Evolutionary conservation across 441 rosid species (phyloP).

Genomic region (Arabidopsis hybrid): DNA sequence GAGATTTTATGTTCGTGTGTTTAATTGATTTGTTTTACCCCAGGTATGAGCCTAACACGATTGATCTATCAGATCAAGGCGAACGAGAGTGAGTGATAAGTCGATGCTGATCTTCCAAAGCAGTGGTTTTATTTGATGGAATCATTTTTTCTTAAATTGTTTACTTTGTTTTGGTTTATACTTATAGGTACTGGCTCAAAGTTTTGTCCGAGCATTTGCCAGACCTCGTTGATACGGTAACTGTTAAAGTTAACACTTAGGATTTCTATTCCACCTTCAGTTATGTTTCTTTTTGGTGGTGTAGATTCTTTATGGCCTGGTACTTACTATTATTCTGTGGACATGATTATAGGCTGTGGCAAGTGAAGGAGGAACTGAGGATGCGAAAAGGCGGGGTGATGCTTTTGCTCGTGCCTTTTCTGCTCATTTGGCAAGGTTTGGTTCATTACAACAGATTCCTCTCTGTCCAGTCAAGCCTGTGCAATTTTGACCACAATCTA

Average conservation of each 20-base stretch:
- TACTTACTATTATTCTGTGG: slow-evolving; percentile 20
- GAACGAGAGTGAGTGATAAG: slow-evolving; percentile 86
- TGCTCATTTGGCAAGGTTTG: slow-evolving; percentile 96
- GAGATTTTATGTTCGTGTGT: slow-evolving; percentile 1
- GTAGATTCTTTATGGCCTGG: neutral
- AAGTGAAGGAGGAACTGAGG: slow-evolving; percentile 99
- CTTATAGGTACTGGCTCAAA: slow-evolving; percentile 93
- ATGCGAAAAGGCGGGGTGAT: slow-evolving; percentile 96
- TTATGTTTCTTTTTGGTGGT: slow-evolving; percentile 12
- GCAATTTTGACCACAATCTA: slow-evolving; percentile 9
- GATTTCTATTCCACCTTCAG: neutral
- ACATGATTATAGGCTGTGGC: slow-evolving; percentile 86
- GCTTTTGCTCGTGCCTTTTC: slow-evolving; percentile 99
- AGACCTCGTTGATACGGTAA: slow-evolving; percentile 96
- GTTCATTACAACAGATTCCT: slow-evolving; percentile 25
- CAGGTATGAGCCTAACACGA: slow-evolving; percentile 99
- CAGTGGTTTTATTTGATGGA: slow-evolving; percentile 8
- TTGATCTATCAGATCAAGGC: slow-evolving; percentile 84
- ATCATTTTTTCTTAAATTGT: slow-evolving; percentile 17
- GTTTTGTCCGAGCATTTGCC: slow-evolving; percentile 91
- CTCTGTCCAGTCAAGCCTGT: neutral
- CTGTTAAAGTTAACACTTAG: neutral
- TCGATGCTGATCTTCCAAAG: slow-evolving; percentile 13
- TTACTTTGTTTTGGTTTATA: slow-evolving; percentile 39
- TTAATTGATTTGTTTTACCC: slow-evolving; percentile 39